Evolutionary conservation across 495 filamentous ascomycete genomes (phyloP).

Genomic region (Pseudotulostoma volvatum): DNA sequence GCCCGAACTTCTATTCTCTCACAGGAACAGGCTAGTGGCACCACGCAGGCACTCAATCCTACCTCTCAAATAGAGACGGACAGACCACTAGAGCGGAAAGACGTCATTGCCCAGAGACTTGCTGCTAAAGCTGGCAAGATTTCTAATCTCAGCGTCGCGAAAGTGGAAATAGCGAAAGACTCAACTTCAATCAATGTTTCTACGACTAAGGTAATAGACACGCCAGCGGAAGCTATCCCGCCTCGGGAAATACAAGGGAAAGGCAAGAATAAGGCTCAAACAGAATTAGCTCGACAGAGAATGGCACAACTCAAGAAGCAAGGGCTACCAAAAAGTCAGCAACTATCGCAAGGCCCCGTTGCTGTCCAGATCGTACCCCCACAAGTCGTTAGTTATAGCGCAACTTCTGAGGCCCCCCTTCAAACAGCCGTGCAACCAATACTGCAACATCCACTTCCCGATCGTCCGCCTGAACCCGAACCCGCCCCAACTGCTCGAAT

Average conservation of each 20-base stretch:
- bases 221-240: constrained; percentile 9
- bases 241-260: constrained; percentile 15
- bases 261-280: constrained; percentile 40
- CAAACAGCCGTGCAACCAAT: not conserved
- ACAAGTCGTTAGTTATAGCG: too few species aligned
- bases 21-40: not conserved
- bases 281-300: constrained; percentile 34
- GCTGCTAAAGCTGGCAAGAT: constrained; percentile 34
- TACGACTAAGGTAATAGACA: constrained; percentile 5
- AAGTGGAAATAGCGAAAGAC: constrained; percentile 5
- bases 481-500: constrained; percentile 19
- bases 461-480: constrained; percentile 24
- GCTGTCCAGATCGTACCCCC: not conserved
- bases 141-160: not conserved
- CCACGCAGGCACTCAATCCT: not conserved
- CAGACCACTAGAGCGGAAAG: constrained; percentile 54
- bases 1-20: constrained; percentile 2
- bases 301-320: constrained; percentile 36
- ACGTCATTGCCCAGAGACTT: constrained; percentile 57
- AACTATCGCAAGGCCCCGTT: constrained; percentile 11
- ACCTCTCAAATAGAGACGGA: constrained; percentile 10
- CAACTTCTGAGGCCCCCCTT: too few species aligned
- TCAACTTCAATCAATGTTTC: constrained; percentile 20
- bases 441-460: constrained; percentile 26
- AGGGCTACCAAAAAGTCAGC: constrained; percentile 19